Percentiles rank a stretch among this genome's conserved stretches.
phyloP scores from a whole-genome alignment of 345 rosid genomes.

The Sonneratia alba region DNA sequence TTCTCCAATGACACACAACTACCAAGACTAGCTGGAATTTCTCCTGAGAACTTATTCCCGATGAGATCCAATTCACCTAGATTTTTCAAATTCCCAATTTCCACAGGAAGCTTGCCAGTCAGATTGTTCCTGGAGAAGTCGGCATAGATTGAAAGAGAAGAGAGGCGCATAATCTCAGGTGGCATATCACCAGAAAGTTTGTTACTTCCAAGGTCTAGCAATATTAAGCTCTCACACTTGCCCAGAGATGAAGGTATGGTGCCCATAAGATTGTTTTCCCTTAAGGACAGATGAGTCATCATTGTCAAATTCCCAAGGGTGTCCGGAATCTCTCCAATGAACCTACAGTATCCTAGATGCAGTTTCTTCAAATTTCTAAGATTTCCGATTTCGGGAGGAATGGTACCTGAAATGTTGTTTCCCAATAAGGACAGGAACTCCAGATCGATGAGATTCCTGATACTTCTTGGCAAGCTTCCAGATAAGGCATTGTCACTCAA shows the following conservation, averaged over 20 bases:
- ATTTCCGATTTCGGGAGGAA: conserved; percentile 1
- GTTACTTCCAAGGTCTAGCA: neutral
- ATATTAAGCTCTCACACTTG: neutral
- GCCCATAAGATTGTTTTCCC: conserved; percentile 10
- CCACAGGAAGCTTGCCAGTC: conserved; percentile 5
- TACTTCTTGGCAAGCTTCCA: conserved; percentile 10
- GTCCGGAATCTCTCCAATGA: conserved; percentile 6
- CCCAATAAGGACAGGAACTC: neutral
- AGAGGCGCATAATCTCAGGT: conserved; percentile 7
- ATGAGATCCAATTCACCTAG: neutral
- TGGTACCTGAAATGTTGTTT: conserved; percentile 5
- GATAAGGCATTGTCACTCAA: conserved; percentile 4
- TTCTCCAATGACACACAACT: conserved; percentile 4
- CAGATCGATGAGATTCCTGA: conserved; percentile 6
- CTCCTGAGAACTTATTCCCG: conserved; percentile 1
- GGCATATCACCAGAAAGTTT: conserved; percentile 14
- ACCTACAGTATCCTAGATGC: neutral
- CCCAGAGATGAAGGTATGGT: conserved; percentile 7
- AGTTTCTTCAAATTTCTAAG: neutral
- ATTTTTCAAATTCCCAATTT: conserved; percentile 6
- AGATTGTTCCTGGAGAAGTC: conserved; percentile 13
- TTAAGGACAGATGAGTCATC: neutral
- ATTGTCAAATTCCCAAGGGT: conserved; percentile 10
- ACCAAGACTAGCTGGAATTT: conserved; percentile 5
- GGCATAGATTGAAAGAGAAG: conserved; percentile 6